Evolutionary conservation across 164 flowering plant genomes (phyloP).

Genomic region (Dillenia turbinata): DNA sequence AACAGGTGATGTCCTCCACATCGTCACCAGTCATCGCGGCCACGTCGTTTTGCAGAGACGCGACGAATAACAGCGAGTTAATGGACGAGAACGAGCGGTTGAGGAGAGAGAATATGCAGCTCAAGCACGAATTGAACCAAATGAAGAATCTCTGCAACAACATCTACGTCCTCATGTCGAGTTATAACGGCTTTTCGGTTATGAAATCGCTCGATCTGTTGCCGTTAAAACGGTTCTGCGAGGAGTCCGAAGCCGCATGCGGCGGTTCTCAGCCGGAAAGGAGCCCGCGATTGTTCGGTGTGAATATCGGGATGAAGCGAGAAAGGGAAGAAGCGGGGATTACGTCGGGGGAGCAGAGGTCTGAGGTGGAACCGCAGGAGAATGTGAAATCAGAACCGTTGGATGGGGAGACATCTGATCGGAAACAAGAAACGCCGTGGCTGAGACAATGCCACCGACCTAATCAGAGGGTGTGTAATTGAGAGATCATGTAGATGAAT

Average conservation of each 20-base stretch:
- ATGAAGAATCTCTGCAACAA: slow-evolving; percentile 68
- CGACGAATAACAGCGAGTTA: slow-evolving; percentile 32
- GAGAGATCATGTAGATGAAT: not conserved
- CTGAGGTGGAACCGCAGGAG: slow-evolving; percentile 15
- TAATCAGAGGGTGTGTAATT: slow-evolving; percentile 43
- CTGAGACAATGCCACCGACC: slow-evolving; percentile 18
- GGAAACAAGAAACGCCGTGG: slow-evolving; percentile 34
- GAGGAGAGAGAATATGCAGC: slow-evolving; percentile 58
- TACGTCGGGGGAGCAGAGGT: slow-evolving; percentile 4
- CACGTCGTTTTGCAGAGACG: slow-evolving; percentile 3
- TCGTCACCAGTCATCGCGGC: slow-evolving; percentile 26
- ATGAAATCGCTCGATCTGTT: slow-evolving; percentile 42
- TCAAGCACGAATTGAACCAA: slow-evolving; percentile 49
- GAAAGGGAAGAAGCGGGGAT: slow-evolving; percentile 29
- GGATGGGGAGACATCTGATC: slow-evolving; percentile 23
- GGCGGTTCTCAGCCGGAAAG: slow-evolving; percentile 14
- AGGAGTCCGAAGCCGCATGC: slow-evolving; percentile 11
- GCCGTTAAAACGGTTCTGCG: slow-evolving; percentile 27
- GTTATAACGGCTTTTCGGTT: slow-evolving; percentile 22
- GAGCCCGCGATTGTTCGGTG: slow-evolving; percentile 54
- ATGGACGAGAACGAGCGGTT: slow-evolving; percentile 76
- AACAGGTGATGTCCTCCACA: slow-evolving; percentile 54
- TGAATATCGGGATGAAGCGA: slow-evolving; percentile 53
- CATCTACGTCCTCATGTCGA: slow-evolving; percentile 59
- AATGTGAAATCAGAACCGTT: slow-evolving; percentile 52